Evolutionary conservation across 208 protist genomes (phyloP).

Genomic region (Leishmania martiniquensis): DNA sequence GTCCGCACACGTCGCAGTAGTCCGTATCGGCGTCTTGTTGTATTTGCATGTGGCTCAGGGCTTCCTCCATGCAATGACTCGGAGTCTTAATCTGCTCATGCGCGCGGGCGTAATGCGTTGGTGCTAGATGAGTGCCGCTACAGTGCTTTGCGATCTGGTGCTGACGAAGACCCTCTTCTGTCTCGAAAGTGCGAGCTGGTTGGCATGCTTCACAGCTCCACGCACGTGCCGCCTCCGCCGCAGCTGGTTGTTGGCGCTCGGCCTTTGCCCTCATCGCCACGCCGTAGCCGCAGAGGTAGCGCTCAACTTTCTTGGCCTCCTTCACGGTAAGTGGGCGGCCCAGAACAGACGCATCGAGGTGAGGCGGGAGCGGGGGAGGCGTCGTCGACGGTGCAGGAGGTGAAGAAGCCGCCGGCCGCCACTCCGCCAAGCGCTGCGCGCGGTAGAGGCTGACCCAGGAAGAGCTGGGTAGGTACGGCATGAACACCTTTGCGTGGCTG

Average conservation of each 20-base stretch:
- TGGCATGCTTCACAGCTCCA: conserved; percentile 29
- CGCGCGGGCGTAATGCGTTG: conserved; percentile 37
- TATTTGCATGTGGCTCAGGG: conserved; percentile 1
- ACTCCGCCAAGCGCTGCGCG: conserved; percentile 22
- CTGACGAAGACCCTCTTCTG: conserved; percentile 27
- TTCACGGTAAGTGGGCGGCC: conserved; percentile 41
- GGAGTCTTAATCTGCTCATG: conserved; percentile 28
- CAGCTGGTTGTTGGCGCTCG: not conserved
- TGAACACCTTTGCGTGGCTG: not conserved
- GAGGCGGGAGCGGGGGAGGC: conserved; percentile 24
- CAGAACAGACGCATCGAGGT: conserved; percentile 36
- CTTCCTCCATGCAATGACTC: not conserved
- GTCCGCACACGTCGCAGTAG: conserved; percentile 39
- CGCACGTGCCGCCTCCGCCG: not conserved
- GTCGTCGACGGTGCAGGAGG: not conserved
- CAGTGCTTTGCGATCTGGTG: conserved; percentile 32
- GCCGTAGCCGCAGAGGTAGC: conserved; percentile 39
- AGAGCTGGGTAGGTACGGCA: conserved; percentile 25
- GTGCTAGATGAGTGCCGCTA: conserved; percentile 15
- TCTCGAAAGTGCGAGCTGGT: conserved; percentile 28
- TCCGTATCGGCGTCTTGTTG: not conserved
- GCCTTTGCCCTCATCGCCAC: conserved; percentile 17
- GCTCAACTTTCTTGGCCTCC: conserved; percentile 45
- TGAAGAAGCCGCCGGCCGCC: not conserved
- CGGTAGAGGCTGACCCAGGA: conserved; percentile 27